Evolutionary conservation across 495 filamentous ascomycete genomes (phyloP).

Genomic region (Aspergillus biplanus): DNA sequence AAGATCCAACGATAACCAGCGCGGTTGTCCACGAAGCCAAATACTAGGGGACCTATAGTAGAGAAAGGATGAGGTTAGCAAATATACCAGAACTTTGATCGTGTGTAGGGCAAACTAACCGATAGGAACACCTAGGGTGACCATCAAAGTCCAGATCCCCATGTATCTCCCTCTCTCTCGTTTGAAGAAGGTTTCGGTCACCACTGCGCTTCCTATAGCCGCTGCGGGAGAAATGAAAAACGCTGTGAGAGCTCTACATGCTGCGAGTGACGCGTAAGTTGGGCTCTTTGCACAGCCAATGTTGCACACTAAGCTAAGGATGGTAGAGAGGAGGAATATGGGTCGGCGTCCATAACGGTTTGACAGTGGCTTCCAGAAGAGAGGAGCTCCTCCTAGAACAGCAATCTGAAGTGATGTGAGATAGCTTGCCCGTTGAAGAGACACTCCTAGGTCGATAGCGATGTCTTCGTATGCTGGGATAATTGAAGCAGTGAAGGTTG

Average conservation of each 20-base stretch:
- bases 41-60: conserved; percentile 28
- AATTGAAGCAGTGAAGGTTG: conserved; percentile 58
- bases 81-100: background rate
- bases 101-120: conserved; percentile 37
- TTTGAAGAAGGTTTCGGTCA: conserved; percentile 56
- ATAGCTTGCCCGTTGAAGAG: conserved; percentile 51
- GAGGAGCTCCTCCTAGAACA: conserved; percentile 52
- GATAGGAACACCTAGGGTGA: conserved; percentile 57
- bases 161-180: conserved; percentile 55
- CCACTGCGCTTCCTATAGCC: conserved; percentile 58
- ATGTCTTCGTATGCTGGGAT: conserved; percentile 57
- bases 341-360: conserved; percentile 57
- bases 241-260: conserved; percentile 53
- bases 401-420: conserved; percentile 57
- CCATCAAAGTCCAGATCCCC: conserved; percentile 59
- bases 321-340: conserved; percentile 52
- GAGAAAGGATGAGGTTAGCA: background rate
- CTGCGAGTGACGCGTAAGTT: conserved; percentile 47
- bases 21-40: conserved; percentile 51
- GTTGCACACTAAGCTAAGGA: conserved; percentile 49
- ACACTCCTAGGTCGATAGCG: conserved; percentile 46
- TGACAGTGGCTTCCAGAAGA: conserved; percentile 59
- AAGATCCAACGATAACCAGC: conserved; percentile 51
- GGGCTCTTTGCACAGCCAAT: conserved; percentile 48
- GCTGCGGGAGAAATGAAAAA: conserved; percentile 58